phyloP scores from a whole-genome alignment of 495 filamentous ascomycete genomes.

The Umbilicaria muhlenbergii region DNA sequence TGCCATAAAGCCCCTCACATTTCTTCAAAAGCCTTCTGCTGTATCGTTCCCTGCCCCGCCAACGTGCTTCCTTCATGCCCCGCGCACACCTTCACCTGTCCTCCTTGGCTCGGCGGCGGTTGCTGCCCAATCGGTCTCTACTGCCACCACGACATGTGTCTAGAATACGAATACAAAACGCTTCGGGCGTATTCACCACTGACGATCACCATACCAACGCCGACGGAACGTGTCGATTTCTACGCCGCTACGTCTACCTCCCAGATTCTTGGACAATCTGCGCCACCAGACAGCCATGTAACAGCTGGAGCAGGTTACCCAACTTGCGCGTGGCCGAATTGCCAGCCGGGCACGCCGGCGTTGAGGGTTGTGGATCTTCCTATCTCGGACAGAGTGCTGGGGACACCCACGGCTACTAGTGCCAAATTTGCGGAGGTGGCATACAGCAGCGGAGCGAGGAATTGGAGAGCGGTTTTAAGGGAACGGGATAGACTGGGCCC shows the following conservation, averaged over 20 bases:
- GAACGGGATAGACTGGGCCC: neutral
- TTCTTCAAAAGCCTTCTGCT: conserved; percentile 4
- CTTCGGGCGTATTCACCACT: neutral
- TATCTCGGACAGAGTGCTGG: conserved; percentile 2
- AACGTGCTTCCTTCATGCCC: neutral
- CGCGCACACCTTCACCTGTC: conserved; percentile 9
- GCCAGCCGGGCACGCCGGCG: neutral
- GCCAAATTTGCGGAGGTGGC: conserved; percentile 4
- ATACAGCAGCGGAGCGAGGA: neutral
- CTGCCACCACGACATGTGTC: conserved; percentile 14
- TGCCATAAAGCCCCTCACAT: conserved; percentile 2
- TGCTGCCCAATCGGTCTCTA: conserved; percentile 22
- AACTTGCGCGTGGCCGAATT: neutral
- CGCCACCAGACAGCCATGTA: neutral
- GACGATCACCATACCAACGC: neutral
- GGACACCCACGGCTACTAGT: conserved; percentile 1
- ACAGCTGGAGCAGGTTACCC: neutral
- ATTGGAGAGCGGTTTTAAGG: neutral
- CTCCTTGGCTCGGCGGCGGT: conserved; percentile 19
- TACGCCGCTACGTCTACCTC: neutral
- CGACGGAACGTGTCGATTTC: too few species aligned
- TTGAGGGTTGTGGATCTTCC: neutral
- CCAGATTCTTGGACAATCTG: neutral
- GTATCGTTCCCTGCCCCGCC: neutral
- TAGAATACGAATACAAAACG: conserved; percentile 6